phyloP scores from a whole-genome alignment of 441 rosid species.

The Mallotus japonicus region DNA sequence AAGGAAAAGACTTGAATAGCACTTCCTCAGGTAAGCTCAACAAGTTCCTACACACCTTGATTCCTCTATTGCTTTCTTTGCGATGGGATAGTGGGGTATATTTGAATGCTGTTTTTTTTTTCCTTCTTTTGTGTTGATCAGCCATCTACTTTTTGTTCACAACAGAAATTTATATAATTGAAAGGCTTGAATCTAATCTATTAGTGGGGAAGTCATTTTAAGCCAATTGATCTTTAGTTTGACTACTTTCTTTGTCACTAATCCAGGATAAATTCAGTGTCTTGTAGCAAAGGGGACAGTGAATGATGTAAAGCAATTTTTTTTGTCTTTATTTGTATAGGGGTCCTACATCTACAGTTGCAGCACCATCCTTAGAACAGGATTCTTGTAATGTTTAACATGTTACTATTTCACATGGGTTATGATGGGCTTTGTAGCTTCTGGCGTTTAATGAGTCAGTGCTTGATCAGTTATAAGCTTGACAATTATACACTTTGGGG shows the following conservation, averaged over 20 bases:
- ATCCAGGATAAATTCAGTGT: background rate
- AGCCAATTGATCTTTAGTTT: background rate
- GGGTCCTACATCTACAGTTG: constrained; percentile 14
- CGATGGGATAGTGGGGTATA: background rate
- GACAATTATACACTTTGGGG: constrained; percentile 7
- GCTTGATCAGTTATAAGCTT: background rate
- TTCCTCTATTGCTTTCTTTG: background rate
- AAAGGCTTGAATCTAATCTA: background rate
- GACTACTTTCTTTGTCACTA: background rate
- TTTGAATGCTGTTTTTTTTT: background rate
- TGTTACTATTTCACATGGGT: background rate
- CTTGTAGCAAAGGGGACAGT: background rate
- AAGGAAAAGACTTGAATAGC: background rate
- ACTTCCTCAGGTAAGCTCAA: background rate
- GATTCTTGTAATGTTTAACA: background rate
- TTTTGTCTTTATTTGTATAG: background rate
- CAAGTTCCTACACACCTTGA: background rate
- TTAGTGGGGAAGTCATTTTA: background rate
- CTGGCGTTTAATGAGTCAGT: constrained; percentile 2
- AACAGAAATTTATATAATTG: background rate
- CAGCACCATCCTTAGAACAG: background rate
- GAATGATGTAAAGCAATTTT: background rate
- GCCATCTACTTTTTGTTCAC: background rate
- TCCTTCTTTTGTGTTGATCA: background rate
- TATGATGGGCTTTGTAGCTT: background rate